These are phyloP conservation scores for Glycine latifolia DNA, from an alignment of 306 rosid species.

Conservation along the genomic window DNA sequence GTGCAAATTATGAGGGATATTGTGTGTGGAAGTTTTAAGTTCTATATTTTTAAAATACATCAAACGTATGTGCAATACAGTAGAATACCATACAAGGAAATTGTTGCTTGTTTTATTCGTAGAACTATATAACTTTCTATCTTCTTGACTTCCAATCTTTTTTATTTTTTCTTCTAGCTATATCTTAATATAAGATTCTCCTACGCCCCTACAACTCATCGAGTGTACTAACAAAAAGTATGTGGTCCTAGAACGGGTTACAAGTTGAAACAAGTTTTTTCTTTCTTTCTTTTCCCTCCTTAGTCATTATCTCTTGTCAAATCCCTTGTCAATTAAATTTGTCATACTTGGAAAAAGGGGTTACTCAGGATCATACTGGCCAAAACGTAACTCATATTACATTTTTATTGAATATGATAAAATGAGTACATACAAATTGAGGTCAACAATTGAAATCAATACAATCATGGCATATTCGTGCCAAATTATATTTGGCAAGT, in stretches of 20 bases:
- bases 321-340: neutral
- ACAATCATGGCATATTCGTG: conserved; percentile 14
- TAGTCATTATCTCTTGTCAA: neutral
- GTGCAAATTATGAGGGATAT: neutral
- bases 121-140: neutral
- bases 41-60: neutral
- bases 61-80: conserved; percentile 1
- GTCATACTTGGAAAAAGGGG: conserved; percentile 1
- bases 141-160: conserved; percentile 3
- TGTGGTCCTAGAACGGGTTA: conserved; percentile 51
- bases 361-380: too few species aligned
- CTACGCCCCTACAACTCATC: conserved; percentile 38
- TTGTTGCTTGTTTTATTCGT: conserved; percentile 4
- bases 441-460: conserved; percentile 7
- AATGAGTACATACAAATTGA: too few species aligned
- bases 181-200: conserved; percentile 43
- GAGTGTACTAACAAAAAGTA: conserved; percentile 30
- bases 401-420: too few species aligned
- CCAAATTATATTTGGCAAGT: conserved; percentile 30
- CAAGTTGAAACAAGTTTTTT: conserved; percentile 25
- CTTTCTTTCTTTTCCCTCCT: neutral
- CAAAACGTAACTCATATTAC: too few species aligned
- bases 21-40: neutral
- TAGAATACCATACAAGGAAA: neutral
- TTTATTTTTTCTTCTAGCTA: neutral